A percentile compares a stretch with the other conserved stretches of the same genome.
Conservation (phyloP, 108 stramenopile genomes). For the Fistulifera pelliculosa region DNA sequence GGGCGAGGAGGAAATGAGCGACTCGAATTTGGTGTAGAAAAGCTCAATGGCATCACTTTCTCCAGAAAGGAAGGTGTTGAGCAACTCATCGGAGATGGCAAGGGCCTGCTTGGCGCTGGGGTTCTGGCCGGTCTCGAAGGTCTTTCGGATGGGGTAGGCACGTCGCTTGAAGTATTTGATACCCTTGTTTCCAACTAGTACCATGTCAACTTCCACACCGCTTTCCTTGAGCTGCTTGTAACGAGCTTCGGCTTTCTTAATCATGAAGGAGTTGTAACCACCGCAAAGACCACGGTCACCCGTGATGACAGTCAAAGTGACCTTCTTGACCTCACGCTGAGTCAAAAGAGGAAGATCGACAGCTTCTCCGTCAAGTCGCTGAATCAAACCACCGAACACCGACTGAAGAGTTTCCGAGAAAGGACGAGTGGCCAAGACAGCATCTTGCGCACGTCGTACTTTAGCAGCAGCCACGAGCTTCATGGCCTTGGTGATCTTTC, state of each 20-base stretch:
- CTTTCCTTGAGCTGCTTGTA: slow-evolving; percentile 68
- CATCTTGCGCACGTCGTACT: slow-evolving; percentile 96
- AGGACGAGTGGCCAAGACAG: slow-evolving; percentile 90
- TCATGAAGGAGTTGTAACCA: slow-evolving; percentile 94
- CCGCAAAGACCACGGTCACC: slow-evolving; percentile 96
- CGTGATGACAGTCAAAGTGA: slow-evolving; percentile 80
- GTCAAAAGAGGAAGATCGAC: slow-evolving; percentile 91
- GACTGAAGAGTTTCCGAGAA: slow-evolving; percentile 94
- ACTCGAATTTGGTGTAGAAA: slow-evolving; percentile 93
- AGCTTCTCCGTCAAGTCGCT: slow-evolving; percentile 74
- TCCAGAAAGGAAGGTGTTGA: slow-evolving; percentile 85
- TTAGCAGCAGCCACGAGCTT: slow-evolving; percentile 97
- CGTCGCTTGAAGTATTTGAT: slow-evolving; percentile 80
- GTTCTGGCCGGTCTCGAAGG: slow-evolving; percentile 84
- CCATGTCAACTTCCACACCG: slow-evolving; percentile 80
- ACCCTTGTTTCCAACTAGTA: slow-evolving; percentile 91
- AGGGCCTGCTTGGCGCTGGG: slow-evolving; percentile 85
- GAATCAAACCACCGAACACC: slow-evolving; percentile 86
- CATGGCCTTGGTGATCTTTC: slow-evolving; percentile 96
- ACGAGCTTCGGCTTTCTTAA: slow-evolving; percentile 90
- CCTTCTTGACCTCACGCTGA: slow-evolving; percentile 93
- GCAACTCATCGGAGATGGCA: slow-evolving; percentile 84
- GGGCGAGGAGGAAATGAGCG: slow-evolving; percentile 86
- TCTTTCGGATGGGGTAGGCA: slow-evolving; percentile 64
- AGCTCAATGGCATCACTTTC: slow-evolving; percentile 93